Conservation (phyloP, 2,329 filamentous ascomycete species). For the Cladosporium sphaerospermum region DNA sequence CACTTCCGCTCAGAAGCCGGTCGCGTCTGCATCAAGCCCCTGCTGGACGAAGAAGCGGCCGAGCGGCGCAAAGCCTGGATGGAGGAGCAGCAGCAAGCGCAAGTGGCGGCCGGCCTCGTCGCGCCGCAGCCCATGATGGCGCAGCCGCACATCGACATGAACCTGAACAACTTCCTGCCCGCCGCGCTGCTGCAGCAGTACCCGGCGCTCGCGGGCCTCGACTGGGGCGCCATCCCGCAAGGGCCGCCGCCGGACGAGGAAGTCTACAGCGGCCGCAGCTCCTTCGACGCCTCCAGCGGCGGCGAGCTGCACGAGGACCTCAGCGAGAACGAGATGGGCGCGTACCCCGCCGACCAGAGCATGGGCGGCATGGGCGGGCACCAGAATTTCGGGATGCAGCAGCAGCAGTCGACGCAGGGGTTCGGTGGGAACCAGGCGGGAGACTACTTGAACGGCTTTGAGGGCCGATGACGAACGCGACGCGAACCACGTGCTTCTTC, state of each 20-base stretch:
- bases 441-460: slow-evolving; percentile 30
- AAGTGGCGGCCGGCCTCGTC: slow-evolving; percentile 35
- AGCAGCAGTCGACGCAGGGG: slow-evolving; percentile 13
- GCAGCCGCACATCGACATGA: slow-evolving; percentile 38
- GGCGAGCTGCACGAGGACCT: slow-evolving; percentile 63
- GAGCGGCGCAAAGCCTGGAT: slow-evolving; percentile 71
- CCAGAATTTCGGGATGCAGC: slow-evolving; percentile 9
- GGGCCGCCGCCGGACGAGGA: slow-evolving; percentile 38
- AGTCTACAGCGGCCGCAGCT: slow-evolving; percentile 68
- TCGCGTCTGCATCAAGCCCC: slow-evolving; percentile 91
- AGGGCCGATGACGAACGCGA: slow-evolving; percentile 23
- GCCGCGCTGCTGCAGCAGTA: slow-evolving; percentile 86
- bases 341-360: slow-evolving; percentile 12
- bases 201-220: slow-evolving; percentile 82
- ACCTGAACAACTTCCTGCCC: slow-evolving; percentile 66
- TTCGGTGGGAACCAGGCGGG: slow-evolving; percentile 17
- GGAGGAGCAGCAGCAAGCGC: slow-evolving; percentile 51
- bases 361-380: slow-evolving; percentile 13
- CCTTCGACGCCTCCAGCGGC: slow-evolving; percentile 69
- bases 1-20: slow-evolving; percentile 92
- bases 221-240: slow-evolving; percentile 73
- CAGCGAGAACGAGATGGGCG: slow-evolving; percentile 49
- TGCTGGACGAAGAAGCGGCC: slow-evolving; percentile 86
- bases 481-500: background rate
- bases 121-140: slow-evolving; percentile 27